phyloP scores from a whole-genome alignment of 331 rosid genomes.

The Malus hybrid region DNA sequence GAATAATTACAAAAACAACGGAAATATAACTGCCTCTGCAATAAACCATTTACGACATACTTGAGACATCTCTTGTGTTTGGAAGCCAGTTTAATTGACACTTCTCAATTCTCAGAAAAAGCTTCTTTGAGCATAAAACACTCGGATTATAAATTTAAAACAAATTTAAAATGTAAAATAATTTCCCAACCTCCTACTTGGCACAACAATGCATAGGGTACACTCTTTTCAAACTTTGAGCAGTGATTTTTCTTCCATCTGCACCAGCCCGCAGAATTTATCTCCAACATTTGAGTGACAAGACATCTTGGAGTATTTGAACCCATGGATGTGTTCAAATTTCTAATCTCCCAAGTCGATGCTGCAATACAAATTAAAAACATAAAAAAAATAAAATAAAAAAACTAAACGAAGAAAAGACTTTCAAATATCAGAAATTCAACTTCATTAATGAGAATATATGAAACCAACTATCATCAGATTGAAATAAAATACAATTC shows the following conservation, averaged over 20 bases:
- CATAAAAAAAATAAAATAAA: not conserved
- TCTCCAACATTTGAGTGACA: slow-evolving; percentile 89
- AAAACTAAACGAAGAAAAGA: not conserved
- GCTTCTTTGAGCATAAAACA: not conserved
- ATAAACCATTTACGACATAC: not conserved
- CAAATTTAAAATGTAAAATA: not conserved
- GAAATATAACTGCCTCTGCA: slow-evolving; percentile 19
- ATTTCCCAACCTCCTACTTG: slow-evolving; percentile 82
- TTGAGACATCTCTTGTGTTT: not conserved
- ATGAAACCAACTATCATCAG: not conserved
- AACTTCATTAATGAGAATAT: not conserved
- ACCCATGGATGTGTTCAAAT: slow-evolving; percentile 52
- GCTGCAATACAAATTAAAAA: slow-evolving; percentile 37
- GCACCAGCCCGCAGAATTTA: slow-evolving; percentile 58
- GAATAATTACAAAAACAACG: slow-evolving; percentile 24
- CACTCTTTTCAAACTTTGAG: slow-evolving; percentile 77
- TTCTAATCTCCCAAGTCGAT: slow-evolving; percentile 84
- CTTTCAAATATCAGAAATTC: not conserved
- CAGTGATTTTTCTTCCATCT: slow-evolving; percentile 60
- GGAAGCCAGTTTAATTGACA: not conserved
- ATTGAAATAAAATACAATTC: not conserved
- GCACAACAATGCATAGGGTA: slow-evolving; percentile 71
- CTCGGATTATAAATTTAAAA: not conserved
- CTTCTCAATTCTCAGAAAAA: not conserved
- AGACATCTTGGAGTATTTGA: slow-evolving; percentile 59